Conservation (phyloP, 371 early-diverging fungal species). For the Apophysomyces ossiformis region DNA sequence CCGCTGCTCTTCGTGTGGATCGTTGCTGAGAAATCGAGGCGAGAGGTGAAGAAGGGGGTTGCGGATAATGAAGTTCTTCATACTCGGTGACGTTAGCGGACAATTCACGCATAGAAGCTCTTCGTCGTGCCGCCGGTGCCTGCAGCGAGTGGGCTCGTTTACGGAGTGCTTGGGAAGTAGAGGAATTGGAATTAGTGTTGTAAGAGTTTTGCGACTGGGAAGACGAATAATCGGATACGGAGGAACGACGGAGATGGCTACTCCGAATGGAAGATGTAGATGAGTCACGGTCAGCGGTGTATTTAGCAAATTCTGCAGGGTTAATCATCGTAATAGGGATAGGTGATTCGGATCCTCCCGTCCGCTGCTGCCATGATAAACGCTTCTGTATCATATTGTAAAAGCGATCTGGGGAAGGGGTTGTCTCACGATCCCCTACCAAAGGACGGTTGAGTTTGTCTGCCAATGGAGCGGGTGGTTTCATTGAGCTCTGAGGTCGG, state of each 20-base stretch:
- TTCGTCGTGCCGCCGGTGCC: constrained; percentile 27
- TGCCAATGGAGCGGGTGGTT: constrained; percentile 16
- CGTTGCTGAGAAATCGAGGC: constrained; percentile 15
- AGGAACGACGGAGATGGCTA: constrained; percentile 49
- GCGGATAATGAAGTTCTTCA: constrained; percentile 19
- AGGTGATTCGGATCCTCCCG: constrained; percentile 46
- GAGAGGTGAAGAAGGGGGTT: constrained; percentile 28
- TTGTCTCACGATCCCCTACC: constrained; percentile 15
- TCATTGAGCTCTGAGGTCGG: constrained; percentile 5
- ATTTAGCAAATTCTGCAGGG: constrained; percentile 49
- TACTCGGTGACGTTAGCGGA: constrained; percentile 23
- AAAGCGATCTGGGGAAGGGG: constrained; percentile 45
- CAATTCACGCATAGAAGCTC: constrained; percentile 44
- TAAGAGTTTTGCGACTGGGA: constrained; percentile 39
- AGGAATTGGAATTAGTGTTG: constrained; percentile 28
- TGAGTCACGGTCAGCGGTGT: constrained; percentile 50
- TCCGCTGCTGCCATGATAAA: constrained; percentile 41
- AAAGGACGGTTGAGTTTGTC: constrained; percentile 12
- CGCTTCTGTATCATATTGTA: constrained; percentile 47
- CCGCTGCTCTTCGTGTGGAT: background rate
- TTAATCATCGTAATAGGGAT: constrained; percentile 46
- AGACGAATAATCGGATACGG: constrained; percentile 50
- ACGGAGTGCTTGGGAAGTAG: constrained; percentile 28
- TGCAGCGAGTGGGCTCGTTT: constrained; percentile 34
- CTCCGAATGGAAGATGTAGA: constrained; percentile 58